Base-by-base conservation (phyloP, 2,329 filamentous ascomycete genomes). In the Neophaeococcomyces mojaviensis region DNA sequence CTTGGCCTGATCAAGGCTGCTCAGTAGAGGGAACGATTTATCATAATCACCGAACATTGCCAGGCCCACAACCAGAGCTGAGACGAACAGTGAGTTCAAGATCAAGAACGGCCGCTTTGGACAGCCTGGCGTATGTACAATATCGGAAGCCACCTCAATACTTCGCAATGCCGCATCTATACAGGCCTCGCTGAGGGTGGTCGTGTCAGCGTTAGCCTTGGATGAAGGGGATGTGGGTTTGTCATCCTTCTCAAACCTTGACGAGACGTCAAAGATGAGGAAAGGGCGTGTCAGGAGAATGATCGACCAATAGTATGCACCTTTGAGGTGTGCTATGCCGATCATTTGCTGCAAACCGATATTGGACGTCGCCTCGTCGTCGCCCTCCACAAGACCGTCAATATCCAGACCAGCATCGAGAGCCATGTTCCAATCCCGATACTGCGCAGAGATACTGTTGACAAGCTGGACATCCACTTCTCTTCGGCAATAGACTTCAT, bases 201-300 rank as follows among this genome's bases (percentile, higher is more conserved):
- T 55, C n/a, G 55, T 57, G 20, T 39, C 36, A 22, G 35, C 30
- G 18, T 39, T 46, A 3, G 24, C 32, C 10, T 15, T 9, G 8
- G 8, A 19, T 16, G 41, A 30, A 2, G 41, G 18, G 24, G 41
- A 44, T 20, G 13, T 30, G n/a, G 28, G 9, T 18, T 31, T 24
- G 31, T 19, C 15, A 16, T 38, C 16, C 12, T 39, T 34, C 9
- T 31, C 39, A 40, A 55, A 49, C 39, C 54, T 55, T 10, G 53
- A 54, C n/a, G 65, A 72, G 1, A 74, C 62, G 40, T 73, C 68
- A 52, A 72, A 76, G 20, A 74, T 68, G 9, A 76, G 60, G 46
- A 76, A 76, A 1, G 73, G 73, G n/a, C 72, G 61, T 5, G 73
- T 74, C 3, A 76, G 58, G 3, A 76, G 60, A 57, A 76, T 74